Conservation (phyloP, 1,284 basidiomycete genomes). For the Microbotryomycetes sp. region DNA sequence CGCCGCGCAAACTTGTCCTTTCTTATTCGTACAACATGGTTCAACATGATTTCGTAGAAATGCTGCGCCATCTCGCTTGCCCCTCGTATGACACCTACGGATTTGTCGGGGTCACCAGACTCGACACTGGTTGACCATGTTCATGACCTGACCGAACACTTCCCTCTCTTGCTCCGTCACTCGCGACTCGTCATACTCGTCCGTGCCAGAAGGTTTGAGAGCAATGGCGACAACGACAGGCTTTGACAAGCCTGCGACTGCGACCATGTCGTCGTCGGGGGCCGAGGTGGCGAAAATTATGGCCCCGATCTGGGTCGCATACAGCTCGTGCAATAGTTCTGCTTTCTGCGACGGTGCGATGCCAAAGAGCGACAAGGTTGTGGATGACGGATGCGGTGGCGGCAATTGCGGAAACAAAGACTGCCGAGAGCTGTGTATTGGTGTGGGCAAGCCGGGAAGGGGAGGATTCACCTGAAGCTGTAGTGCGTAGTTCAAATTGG, state of each 20-base stretch:
- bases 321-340: conserved; percentile 68
- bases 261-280: not conserved
- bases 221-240: conserved; percentile 26
- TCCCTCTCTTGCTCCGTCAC: conserved; percentile 6
- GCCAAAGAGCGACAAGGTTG: conserved; percentile 69
- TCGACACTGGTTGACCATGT: conserved; percentile 15
- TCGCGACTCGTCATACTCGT: not conserved
- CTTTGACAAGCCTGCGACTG: not conserved
- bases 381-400: conserved; percentile 60
- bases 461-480: conserved; percentile 33
- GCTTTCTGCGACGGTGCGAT: conserved; percentile 52
- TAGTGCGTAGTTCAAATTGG: too few relatives aligned
- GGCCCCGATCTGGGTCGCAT: conserved; percentile 76
- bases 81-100: too few relatives aligned
- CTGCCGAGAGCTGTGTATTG: conserved; percentile 28
- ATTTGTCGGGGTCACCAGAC: not conserved
- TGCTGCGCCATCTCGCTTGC: too few relatives aligned
- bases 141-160: conserved; percentile 19
- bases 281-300: conserved; percentile 51
- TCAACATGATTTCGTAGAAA: too few relatives aligned
- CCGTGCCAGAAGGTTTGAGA: not conserved
- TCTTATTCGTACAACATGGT: too few relatives aligned
- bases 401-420: conserved; percentile 48
- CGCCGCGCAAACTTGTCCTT: too few relatives aligned
- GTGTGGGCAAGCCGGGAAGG: conserved; percentile 14